Evolutionary conservation across 2,329 filamentous ascomycete species (phyloP).

Genomic region (Neofusicoccum sp.): DNA sequence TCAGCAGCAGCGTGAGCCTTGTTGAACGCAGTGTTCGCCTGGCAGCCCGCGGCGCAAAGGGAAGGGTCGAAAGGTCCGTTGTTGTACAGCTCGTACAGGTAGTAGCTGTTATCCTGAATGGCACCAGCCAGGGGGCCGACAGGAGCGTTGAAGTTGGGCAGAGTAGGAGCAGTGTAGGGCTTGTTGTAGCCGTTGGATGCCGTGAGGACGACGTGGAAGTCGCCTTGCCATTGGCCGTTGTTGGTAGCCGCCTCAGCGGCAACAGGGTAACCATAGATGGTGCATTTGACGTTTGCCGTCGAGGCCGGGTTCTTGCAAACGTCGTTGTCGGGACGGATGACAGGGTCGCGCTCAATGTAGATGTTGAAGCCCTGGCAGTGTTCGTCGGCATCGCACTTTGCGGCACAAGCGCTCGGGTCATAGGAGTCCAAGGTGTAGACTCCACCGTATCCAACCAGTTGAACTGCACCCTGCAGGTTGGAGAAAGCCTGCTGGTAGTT

Average conservation of each 20-base stretch:
- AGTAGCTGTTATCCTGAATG: conserved; percentile 30
- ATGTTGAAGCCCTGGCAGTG: conserved; percentile 29
- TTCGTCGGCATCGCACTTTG: conserved; percentile 18
- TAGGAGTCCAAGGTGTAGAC: conserved; percentile 23
- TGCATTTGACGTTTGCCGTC: conserved; percentile 34
- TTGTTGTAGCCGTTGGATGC: conserved; percentile 28
- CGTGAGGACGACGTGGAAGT: conserved; percentile 27
- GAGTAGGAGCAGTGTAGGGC: background rate
- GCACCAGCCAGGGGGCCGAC: conserved; percentile 27
- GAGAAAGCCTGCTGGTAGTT: conserved; percentile 22
- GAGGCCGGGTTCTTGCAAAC: conserved; percentile 22
- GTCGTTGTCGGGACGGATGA: conserved; percentile 15
- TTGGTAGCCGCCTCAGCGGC: conserved; percentile 29
- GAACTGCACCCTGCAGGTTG: conserved; percentile 20
- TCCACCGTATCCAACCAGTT: conserved; percentile 23
- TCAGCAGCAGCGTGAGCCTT: conserved; percentile 28
- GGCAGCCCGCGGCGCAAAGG: conserved; percentile 39
- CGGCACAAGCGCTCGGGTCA: conserved; percentile 22
- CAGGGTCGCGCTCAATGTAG: conserved; percentile 28
- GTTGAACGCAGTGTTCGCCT: conserved; percentile 40
- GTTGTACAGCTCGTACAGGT: conserved; percentile 36
- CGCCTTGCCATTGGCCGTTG: conserved; percentile 28
- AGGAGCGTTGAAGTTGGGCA: conserved; percentile 23
- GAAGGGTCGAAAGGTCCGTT: conserved; percentile 31
- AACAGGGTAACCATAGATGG: conserved; percentile 33